Base-by-base conservation (phyloP, 73 alveolate genomes). In the Paramecium sexaurelia region DNA sequence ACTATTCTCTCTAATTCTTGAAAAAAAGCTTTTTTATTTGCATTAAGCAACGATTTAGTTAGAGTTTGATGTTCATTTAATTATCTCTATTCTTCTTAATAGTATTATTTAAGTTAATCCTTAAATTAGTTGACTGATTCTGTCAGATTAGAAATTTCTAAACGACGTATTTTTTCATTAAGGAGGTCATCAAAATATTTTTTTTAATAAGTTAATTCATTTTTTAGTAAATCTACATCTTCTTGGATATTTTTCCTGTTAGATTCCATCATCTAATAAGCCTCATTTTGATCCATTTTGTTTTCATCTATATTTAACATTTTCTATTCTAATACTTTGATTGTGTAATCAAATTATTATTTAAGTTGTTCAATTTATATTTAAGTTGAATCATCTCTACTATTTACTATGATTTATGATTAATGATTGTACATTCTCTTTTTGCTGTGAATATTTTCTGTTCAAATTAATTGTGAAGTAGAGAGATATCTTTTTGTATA, bases 171-270 rank as follows among this genome's bases (percentile, higher is more conserved):
- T 47, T 68, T 88, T 55, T 88, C 94, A 29, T 37, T 20, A 15
- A 68, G 45, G 4, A 26, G 33, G 43, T 88, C 94, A 7, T 88
- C 94, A 75, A 68, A 88, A 40, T 75, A 61, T 33, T 88, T 69
- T 88, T 66, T 88, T n/a, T 68, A 71, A 56, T 88, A 68, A 17
- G 47, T 47, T 5, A 82, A 20, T 71, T 88, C 85, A 29, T 88
- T 82, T 88, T 88, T 88, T 35, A 88, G 45, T 39, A 68, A 40
- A 22, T 69, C 91, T 56, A 88, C 39, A 68, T 88, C 94, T 41
- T 88, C 75, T 13, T 56, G 32, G 6, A 88, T 33, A 7, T 22
- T 82, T 17, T 68, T 26, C 71, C 94, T 67, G 37, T 88, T 66
- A 15, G 68, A 78, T 22, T 78, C 90, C 90, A 78, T 78, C 90